Evolutionary conservation across 805 yeast species (phyloP), one percentile per base, ranked within the genome.

Genomic region (Nematodospora valgi): DNA sequence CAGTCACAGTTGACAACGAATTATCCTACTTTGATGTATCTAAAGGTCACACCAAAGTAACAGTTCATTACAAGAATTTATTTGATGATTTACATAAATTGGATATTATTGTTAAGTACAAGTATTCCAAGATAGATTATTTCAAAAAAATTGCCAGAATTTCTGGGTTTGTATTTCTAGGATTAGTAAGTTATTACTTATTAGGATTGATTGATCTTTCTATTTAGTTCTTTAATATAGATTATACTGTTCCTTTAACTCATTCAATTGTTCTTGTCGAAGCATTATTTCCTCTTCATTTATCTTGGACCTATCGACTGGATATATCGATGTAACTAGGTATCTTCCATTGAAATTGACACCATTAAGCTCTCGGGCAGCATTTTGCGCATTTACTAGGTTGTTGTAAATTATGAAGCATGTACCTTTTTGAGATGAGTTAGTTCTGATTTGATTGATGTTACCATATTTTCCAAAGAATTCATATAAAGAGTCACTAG

Each of bases 11-110:
- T 13, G 56, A 54, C n/a, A 44, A 54, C 34, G 72, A 72, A 50
- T 58, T 64, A 35, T 80, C 85, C 3, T 84, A 74, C 58, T 76
- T 91, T 45, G 98, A 91, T 57, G 68, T 81, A 45, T 62, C 76
- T 17, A 61, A 69, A 17, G 97, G 98, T 17, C 94, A 91, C 49
- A 78, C 86, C 12, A 82, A 84, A 44, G 73, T 85, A 10, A 72
- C 80, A 11, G 58, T 88, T 30, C 59, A 59, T 17, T 84, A 68
- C 56, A 54, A 57, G 12, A 81, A 85, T 56, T 50, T 89, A 42
- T 72, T 84, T 37, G 95, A 84, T 55, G 87, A 79, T 39, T 68
- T 85, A 53, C 66, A 72, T 40, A 63, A 62, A 26, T 63, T 77
- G 12, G 76, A 76, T 28, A 58, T 88, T 4, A 59, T 72, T 32